Percentiles rank a stretch among this genome's conserved stretches.
Evolutionary conservation across 108 stramenopile genomes (phyloP).

Genomic region (Craspedostauros australis): DNA sequence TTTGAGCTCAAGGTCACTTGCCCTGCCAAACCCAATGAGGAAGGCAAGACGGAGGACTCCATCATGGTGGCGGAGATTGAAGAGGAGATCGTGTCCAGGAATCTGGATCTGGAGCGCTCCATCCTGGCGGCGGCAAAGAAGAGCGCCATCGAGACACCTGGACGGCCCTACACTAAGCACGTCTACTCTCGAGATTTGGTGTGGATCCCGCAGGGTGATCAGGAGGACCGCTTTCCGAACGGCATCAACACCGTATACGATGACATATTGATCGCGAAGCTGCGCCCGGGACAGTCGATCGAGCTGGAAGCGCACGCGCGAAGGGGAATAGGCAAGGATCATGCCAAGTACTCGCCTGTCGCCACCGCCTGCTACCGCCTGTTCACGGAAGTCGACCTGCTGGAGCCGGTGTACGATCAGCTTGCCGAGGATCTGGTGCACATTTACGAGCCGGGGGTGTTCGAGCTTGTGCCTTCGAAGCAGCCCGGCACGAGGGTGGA

Average conservation of each 20-base stretch:
- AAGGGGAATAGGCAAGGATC: conserved; percentile 90
- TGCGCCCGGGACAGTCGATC: conserved; percentile 93
- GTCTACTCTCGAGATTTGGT: conserved; percentile 73
- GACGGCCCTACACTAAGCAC: conserved; percentile 79
- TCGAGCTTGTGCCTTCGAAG: conserved; percentile 51
- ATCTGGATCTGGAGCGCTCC: conserved; percentile 37
- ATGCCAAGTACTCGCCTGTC: conserved; percentile 97
- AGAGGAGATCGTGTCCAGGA: conserved; percentile 34
- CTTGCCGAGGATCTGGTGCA: conserved; percentile 82
- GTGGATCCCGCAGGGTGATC: conserved; percentile 93
- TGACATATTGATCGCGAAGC: conserved; percentile 94
- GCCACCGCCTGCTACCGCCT: conserved; percentile 94
- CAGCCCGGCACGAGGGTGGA: conserved; percentile 26
- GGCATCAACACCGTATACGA: conserved; percentile 69
- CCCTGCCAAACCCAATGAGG: conserved; percentile 20
- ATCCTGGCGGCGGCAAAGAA: conserved; percentile 24
- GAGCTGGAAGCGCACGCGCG: conserved; percentile 85
- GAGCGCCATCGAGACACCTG: conserved; percentile 57
- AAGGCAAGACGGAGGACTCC: conserved; percentile 16
- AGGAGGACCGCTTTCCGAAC: conserved; percentile 57
- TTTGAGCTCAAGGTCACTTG: conserved; percentile 80
- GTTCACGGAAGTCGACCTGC: conserved; percentile 63
- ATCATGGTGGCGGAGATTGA: conserved; percentile 18
- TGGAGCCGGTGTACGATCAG: conserved; percentile 67
- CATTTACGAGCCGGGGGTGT: conserved; percentile 83